Evolutionary conservation across 192 early-diverging fungal species (phyloP), one percentile per base, ranked within the genome.

Genomic region (Neocallimastix lanati): DNA sequence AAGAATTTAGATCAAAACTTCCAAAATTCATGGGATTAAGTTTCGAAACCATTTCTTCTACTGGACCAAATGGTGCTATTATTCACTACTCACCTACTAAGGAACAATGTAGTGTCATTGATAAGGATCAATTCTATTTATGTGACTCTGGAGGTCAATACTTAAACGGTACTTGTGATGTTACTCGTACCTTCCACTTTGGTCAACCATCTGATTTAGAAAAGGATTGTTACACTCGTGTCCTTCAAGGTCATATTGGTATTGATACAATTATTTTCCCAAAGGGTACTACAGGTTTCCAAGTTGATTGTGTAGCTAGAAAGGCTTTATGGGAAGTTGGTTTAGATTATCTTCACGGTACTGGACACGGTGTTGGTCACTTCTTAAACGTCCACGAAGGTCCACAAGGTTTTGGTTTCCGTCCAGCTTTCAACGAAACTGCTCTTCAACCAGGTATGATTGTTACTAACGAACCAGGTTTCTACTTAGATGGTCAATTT

Each of bases 81-180:
- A 98, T 99, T 82, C 97, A 99, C 84, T 99, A 99, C 88, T 92
- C 91, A 84, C 96, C 97, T 30, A 89, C 93, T 81, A 91, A 88
- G 82, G 93, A 89, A 28, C 88, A 87, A 15, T 94, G 94, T 79
- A 92, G 91, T 21, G 83, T 88, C 28, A 92, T 99, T 81, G 88
- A 92, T 79, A 82, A 88, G 16, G 87, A 88, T 78, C 83, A 92
- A 79, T 90, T 98, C 83, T 99, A 98, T 81, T 89, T 99, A 28
- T 94, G 94, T 83, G 97, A 99, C 85, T 96, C 94, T 81, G 97
- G 97, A 77, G 97, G 91, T 80, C 97, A 99, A 86, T 99, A 94
- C 88, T 87, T 83, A 80, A 84, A 77, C 15, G 29, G 29, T 28
- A 29, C 28, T 11, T 29, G 28, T 77, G 97, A 99, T 85, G 91